phyloP scores from a whole-genome alignment of 257 asterid genomes.

The Henckelia pumila region DNA sequence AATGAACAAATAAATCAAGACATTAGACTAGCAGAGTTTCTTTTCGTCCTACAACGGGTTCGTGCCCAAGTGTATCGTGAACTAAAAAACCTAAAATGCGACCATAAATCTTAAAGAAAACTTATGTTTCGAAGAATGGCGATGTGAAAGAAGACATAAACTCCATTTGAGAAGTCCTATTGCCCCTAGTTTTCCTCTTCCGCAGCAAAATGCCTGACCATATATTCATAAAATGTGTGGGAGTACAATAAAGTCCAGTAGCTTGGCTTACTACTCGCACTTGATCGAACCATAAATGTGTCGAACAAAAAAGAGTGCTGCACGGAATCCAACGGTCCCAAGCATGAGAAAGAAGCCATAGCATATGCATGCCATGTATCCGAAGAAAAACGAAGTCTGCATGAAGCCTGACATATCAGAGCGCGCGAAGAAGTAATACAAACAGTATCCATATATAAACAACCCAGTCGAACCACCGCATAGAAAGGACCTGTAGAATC shows the following conservation, averaged over 20 bases:
- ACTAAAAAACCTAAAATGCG: not conserved
- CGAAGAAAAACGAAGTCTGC: conserved; percentile 84
- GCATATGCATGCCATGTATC: conserved; percentile 53
- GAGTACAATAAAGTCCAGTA: not conserved
- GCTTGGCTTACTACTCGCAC: conserved; percentile 34
- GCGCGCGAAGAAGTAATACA: conserved; percentile 43
- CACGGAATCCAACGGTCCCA: conserved; percentile 45
- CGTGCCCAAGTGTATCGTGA: too few relatives aligned
- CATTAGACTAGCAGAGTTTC: not conserved
- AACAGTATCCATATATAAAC: conserved; percentile 40
- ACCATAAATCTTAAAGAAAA: too few relatives aligned
- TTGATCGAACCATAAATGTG: conserved; percentile 10
- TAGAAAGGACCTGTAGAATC: conserved; percentile 37
- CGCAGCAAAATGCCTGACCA: not conserved
- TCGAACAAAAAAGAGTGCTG: conserved; percentile 17
- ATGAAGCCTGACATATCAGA: conserved; percentile 47
- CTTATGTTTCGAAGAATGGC: not conserved
- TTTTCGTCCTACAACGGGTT: too few relatives aligned
- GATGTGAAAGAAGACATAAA: not conserved
- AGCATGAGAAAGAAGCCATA: conserved; percentile 57
- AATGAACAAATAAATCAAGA: not conserved
- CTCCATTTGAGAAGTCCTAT: not conserved
- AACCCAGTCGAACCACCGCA: conserved; percentile 49
- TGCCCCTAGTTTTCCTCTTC: not conserved
- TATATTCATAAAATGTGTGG: not conserved